Evolutionary conservation across 768 basidiomycete species (phyloP), one percentile per base, ranked within the genome.

Genomic region (Suillus decipiens): DNA sequence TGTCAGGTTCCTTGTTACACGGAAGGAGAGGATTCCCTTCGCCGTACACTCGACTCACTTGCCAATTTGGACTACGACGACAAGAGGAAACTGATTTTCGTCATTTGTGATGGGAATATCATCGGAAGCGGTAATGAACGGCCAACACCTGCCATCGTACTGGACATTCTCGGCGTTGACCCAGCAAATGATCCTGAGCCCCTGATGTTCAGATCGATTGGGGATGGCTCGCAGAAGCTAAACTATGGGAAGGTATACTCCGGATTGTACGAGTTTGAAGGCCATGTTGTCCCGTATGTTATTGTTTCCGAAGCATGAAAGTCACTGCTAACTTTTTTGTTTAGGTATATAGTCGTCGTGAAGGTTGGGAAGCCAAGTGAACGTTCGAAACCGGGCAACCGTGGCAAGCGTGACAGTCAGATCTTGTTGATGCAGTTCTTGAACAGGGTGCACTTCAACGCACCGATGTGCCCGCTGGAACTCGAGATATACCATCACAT

Each of bases 231-330:
- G 5, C 83, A 82, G 68, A 86, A 87, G 68, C 79, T 89, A 66
- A 89, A 89, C 71, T 89, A 88, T 67, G 88, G 86, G 36, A 89
- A 89, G 69, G 76, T 89, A 33, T 89, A 89, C 70, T 87, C 88
- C 37, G 87, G 87, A 24, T 71, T 89, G 63, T 89, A 89, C 70
- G 88, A 89, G 71, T 88, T 86, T 62, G 84, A 86, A 64, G 87
- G 88, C 19, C 88, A 89, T 61, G 87, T 89, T 64, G 87, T 88
- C 33, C 88, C 87, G 79, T 85, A 68, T 71, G 84, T 78, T 15
- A 2, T 37, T 34, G 24, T 24, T 54, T 31, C 47, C 17, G 5
- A 31, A 22, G 43, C 33, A 41, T 1, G n/a, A 28, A 28, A 37
- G 56, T 70, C 43, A 66, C 45, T 39, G 33, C 28, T 57, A 11